phyloP scores from a whole-genome alignment of 108 stramenopile genomes.

The Fragilaria radians region DNA sequence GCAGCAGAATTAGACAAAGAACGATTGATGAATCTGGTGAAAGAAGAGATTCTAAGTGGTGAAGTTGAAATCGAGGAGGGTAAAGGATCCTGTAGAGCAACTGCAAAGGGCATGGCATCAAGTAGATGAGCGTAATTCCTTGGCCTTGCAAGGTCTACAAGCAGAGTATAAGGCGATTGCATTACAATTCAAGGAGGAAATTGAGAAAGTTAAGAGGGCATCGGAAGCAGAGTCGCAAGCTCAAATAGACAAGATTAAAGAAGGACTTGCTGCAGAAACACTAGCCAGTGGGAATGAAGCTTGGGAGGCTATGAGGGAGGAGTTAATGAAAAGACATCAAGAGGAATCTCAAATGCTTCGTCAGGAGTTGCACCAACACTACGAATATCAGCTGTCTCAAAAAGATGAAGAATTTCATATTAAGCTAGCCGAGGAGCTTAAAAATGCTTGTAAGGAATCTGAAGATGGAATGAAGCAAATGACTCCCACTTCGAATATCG shows the following conservation, averaged over 20 bases:
- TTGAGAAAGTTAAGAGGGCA: constrained; percentile 37
- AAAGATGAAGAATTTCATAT: not conserved
- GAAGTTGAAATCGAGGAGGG: constrained; percentile 24
- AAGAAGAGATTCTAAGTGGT: constrained; percentile 49
- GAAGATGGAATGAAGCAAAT: constrained; percentile 3
- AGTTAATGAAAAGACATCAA: constrained; percentile 24
- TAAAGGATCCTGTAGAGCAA: constrained; percentile 31
- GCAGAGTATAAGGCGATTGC: constrained; percentile 45
- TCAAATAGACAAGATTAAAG: constrained; percentile 25
- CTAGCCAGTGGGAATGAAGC: not conserved
- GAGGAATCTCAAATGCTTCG: constrained; percentile 18
- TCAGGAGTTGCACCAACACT: not conserved
- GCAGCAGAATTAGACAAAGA: constrained; percentile 40
- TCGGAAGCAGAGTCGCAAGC: constrained; percentile 26
- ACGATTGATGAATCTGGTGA: constrained; percentile 40
- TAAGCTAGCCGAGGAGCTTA: not conserved
- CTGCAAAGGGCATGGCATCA: constrained; percentile 53
- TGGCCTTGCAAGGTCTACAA: constrained; percentile 50
- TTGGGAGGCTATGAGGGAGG: constrained; percentile 10
- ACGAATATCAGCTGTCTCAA: not conserved
- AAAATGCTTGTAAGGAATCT: not conserved
- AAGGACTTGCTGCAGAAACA: constrained; percentile 13
- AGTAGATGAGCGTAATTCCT: constrained; percentile 47
- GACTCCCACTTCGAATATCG: not conserved
- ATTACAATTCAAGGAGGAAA: constrained; percentile 33